Evolutionary conservation across 139 green algal species (phyloP), one percentile per base, ranked within the genome.

Genomic region (Asterochloris erici): DNA sequence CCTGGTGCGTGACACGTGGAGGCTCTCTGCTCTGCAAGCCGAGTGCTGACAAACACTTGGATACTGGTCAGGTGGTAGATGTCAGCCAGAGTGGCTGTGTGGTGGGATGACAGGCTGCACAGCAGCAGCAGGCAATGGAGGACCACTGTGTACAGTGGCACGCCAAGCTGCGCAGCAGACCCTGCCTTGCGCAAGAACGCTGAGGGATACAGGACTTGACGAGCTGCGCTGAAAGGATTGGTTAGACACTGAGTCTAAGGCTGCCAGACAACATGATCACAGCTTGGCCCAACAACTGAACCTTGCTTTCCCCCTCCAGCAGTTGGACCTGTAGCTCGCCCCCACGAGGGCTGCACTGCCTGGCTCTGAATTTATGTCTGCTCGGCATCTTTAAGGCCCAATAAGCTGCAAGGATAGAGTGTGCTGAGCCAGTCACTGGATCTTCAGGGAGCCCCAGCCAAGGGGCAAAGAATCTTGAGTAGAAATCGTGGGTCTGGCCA

Each of bases 381-480:
- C 13, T n/a, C 14, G 61, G 24, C 14, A 94, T 83, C 28, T 38
- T 10, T 11, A 13, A 16, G 10, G 84, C 81, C 84, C 85, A 96
- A 76, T 91, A 94, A 9, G 93, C 87, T 0, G 84, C 91, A 75
- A 95, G 85, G 63, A 94, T 84, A 0, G 88, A 82, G 85, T 95
- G 88, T 0, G 94, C 94, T 29, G 82, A 91, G 75, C 93, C 94
- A 0, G 95, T 98, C 14, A 97, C 95, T 0, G 95, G 95, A 81
- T 98, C 95, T 79, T 98, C 94, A 28, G 85, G 38, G 11, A 98
- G 94, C 15, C 95, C 94, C 16, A 88, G 82, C 89, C 92, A 94
- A 12, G 95, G 95, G 0, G 81, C 95, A 80, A 97, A 98, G 86
- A 97, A 98, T 0, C 95, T 85, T 11, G 82, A 94, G 23, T 82